Percentiles rank a stretch among this genome's conserved stretches.
These are phyloP conservation scores for Amanita molliuscula DNA, from an alignment of 768 basidiomycete genomes.

Conservation along the genomic window DNA sequence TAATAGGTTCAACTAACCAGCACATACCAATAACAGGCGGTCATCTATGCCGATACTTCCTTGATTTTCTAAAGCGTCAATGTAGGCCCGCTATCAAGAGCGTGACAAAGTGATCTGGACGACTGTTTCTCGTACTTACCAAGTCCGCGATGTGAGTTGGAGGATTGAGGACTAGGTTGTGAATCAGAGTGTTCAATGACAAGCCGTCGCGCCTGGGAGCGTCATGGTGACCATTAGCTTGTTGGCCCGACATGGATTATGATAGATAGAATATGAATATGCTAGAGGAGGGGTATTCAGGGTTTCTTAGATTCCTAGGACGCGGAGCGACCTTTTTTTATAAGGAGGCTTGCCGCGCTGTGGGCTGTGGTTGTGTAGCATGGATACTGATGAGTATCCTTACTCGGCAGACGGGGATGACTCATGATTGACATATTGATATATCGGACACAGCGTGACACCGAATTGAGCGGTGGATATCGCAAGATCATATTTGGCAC, in stretches of 20 bases:
- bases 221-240: neutral
- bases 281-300: neutral
- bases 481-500: too few relatives aligned
- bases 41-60: slow-evolving; percentile 40
- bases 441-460: slow-evolving; percentile 1
- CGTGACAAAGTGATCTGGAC: neutral
- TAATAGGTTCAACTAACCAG: neutral
- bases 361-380: neutral
- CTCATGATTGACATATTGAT: neutral
- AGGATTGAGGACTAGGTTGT: slow-evolving; percentile 18
- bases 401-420: neutral
- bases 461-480: neutral
- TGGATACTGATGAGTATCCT: neutral
- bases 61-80: slow-evolving; percentile 35
- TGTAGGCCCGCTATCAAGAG: slow-evolving; percentile 31
- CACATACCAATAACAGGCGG: slow-evolving; percentile 46
- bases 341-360: neutral
- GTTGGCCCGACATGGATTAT: neutral
- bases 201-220: neutral
- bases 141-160: neutral
- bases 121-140: neutral
- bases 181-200: slow-evolving; percentile 8
- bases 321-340: neutral
- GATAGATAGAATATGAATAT: neutral
- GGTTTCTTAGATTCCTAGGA: too few relatives aligned